Conservation (phyloP, 371 early-diverging fungal species). For the Saksenaea oblongispora region DNA sequence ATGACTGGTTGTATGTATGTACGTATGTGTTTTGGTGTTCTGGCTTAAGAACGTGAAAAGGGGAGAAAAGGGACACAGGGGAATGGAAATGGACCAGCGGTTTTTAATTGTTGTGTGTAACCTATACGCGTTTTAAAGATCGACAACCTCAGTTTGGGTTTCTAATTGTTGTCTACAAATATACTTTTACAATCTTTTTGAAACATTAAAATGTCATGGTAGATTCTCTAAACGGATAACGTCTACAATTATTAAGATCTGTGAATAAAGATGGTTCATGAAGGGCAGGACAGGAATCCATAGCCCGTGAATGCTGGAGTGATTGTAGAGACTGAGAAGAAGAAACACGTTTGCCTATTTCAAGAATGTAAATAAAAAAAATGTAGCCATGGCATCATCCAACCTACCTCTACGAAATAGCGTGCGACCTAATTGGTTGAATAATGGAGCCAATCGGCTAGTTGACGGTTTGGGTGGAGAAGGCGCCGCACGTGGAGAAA, state of each 20-base stretch:
- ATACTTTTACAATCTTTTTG: not conserved
- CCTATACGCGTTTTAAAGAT: not conserved
- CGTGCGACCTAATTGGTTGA: not conserved
- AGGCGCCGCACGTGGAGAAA: not conserved
- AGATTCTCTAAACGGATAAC: not conserved
- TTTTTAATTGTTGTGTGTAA: slow-evolving; percentile 5
- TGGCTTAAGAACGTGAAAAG: slow-evolving; percentile 2
- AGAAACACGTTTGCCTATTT: not conserved
- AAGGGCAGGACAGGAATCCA: not conserved
- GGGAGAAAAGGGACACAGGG: slow-evolving; percentile 5
- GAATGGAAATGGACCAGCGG: slow-evolving; percentile 4
- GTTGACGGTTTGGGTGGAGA: not conserved
- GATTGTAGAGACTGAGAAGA: not conserved
- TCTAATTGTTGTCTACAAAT: not conserved
- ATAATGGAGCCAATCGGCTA: not conserved
- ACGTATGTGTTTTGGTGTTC: not conserved
- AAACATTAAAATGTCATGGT: not conserved
- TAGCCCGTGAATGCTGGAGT: not conserved
- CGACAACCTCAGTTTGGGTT: not conserved
- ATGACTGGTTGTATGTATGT: not conserved
- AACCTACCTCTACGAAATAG: not conserved
- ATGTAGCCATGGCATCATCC: not conserved
- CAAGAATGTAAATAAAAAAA: not conserved
- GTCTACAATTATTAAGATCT: not conserved
- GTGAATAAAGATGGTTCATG: not conserved